Evolutionary conservation across 768 basidiomycete species (phyloP).

Genomic region (Leccinum arenicola): DNA sequence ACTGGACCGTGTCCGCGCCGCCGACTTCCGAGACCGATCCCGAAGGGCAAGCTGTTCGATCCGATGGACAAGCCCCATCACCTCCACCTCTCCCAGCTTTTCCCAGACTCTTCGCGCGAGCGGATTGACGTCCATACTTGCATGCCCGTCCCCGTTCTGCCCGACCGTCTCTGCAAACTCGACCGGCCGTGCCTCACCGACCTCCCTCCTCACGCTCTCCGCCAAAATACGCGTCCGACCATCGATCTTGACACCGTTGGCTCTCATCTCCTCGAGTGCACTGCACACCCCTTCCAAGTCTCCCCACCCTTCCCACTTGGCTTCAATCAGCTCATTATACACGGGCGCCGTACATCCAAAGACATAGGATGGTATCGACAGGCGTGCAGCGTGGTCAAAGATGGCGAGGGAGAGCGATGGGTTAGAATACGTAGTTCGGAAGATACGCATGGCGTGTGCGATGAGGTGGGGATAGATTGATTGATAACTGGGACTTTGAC

Average conservation of each 20-base stretch:
- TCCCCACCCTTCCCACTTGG: slow-evolving; percentile 82
- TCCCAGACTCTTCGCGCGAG: slow-evolving; percentile 40
- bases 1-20: no score
- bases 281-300: slow-evolving; percentile 74
- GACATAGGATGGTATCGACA: slow-evolving; percentile 79
- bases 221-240: slow-evolving; percentile 56
- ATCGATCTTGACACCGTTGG: slow-evolving; percentile 73
- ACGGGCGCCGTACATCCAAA: slow-evolving; percentile 85
- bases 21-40: slow-evolving; percentile 16
- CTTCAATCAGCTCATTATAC: slow-evolving; percentile 85
- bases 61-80: slow-evolving; percentile 47
- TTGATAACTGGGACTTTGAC: slow-evolving; percentile 46
- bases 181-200: slow-evolving; percentile 53
- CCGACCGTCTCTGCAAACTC: slow-evolving; percentile 23
- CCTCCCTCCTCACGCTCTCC: slow-evolving; percentile 61
- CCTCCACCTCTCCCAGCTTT: slow-evolving; percentile 45
- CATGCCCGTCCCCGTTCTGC: background rate
- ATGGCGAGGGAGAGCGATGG: slow-evolving; percentile 80
- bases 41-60: slow-evolving; percentile 46
- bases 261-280: slow-evolving; percentile 76
- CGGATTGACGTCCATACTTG: slow-evolving; percentile 26
- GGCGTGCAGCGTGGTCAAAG: slow-evolving; percentile 74
- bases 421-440: slow-evolving; percentile 75
- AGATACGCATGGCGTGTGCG: slow-evolving; percentile 70
- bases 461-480: slow-evolving; percentile 73